phyloP scores from a whole-genome alignment of 805 yeast species.

The Spathaspora hagerdaliae region DNA sequence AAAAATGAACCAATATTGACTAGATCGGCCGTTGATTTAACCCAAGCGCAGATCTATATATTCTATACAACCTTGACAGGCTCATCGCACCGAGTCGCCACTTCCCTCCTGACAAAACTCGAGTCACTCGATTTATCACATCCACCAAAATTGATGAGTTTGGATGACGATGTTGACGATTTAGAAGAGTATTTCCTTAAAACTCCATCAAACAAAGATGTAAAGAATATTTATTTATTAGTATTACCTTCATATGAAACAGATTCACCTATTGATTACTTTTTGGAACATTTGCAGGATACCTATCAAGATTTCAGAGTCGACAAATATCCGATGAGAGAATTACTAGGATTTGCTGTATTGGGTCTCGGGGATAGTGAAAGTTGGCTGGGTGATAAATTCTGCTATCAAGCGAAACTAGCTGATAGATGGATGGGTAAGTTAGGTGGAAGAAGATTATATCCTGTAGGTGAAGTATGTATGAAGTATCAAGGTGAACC shows the following conservation, averaged over 20 bases:
- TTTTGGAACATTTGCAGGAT: slow-evolving; percentile 74
- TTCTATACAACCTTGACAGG: slow-evolving; percentile 89
- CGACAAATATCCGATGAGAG: slow-evolving; percentile 72
- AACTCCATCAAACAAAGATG: slow-evolving; percentile 42
- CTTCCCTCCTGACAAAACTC: slow-evolving; percentile 40
- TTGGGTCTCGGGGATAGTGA: slow-evolving; percentile 86
- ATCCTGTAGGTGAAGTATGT: slow-evolving; percentile 81
- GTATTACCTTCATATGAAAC: slow-evolving; percentile 89
- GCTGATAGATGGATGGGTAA: slow-evolving; percentile 76
- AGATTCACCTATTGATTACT: slow-evolving; percentile 88
- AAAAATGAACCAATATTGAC: slow-evolving; percentile 35
- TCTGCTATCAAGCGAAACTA: slow-evolving; percentile 78
- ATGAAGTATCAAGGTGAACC: slow-evolving; percentile 64
- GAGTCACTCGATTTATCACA: slow-evolving; percentile 17
- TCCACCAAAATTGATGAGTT: slow-evolving; percentile 54
- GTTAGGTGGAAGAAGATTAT: slow-evolving; percentile 81
- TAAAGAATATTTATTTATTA: slow-evolving; percentile 57
- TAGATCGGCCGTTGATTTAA: slow-evolving; percentile 31
- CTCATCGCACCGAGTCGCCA: slow-evolving; percentile 68
- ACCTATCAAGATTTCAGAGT: slow-evolving; percentile 82
- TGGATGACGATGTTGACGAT: slow-evolving; percentile 81
- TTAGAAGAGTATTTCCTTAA: slow-evolving; percentile 76
- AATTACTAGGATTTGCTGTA: slow-evolving; percentile 75
- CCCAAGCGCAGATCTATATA: slow-evolving; percentile 57
- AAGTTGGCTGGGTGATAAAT: slow-evolving; percentile 70